Evolutionary conservation across 75 land plant species (phyloP).

Genomic region (Cunninghamia lanceolata): DNA sequence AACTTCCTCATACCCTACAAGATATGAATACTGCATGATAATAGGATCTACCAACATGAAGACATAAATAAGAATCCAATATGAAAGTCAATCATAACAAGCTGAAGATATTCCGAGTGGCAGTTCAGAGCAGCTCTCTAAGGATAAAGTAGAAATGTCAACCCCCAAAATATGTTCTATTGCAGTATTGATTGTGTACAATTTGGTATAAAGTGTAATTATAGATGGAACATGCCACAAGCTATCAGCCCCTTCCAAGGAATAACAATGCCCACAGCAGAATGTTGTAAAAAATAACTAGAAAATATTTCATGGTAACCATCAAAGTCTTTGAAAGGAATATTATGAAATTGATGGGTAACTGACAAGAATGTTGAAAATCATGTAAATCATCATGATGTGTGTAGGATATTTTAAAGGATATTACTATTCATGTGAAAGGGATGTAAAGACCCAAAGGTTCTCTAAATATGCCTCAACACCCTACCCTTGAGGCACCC

Average conservation of each 20-base stretch:
- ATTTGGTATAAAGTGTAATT: background rate
- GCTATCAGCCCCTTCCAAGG: background rate
- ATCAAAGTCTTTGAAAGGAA: background rate
- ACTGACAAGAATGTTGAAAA: background rate
- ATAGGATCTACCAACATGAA: background rate
- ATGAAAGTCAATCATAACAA: background rate
- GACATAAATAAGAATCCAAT: background rate
- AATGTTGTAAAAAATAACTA: background rate
- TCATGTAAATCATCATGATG: background rate
- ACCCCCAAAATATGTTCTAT: background rate
- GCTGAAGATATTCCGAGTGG: background rate
- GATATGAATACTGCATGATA: too few relatives aligned
- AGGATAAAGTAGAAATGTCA: background rate
- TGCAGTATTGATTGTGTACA: background rate
- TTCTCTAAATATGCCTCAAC: too few relatives aligned
- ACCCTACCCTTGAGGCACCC: background rate
- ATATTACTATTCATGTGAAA: background rate
- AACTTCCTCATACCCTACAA: background rate
- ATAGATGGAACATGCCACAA: background rate
- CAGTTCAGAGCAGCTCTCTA: background rate
- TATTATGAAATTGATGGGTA: background rate
- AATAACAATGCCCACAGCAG: background rate
- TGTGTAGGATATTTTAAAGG: background rate
- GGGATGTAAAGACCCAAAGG: background rate
- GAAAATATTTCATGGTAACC: background rate